These are phyloP conservation scores for Saccharomyces hybrid DNA, from an alignment of 1,139 yeast genomes.

Conservation along the genomic window DNA sequence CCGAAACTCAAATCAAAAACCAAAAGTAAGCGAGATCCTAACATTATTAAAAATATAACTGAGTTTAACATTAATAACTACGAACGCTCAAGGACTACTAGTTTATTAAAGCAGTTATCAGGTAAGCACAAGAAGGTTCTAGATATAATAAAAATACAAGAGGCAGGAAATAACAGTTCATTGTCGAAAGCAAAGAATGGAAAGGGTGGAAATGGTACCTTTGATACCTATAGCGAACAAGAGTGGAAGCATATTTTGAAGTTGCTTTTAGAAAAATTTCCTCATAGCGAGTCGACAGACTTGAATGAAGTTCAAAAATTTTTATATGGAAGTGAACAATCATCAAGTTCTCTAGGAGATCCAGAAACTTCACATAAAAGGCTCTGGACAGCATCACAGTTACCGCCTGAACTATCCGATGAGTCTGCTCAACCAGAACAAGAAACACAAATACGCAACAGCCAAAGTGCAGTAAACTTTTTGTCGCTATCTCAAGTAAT, in stretches of 20 bases:
- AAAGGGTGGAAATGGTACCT: not conserved
- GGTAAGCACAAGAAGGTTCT: constrained; percentile 5
- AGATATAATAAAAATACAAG: not conserved
- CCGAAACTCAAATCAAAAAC: not conserved
- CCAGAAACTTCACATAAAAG: constrained; percentile 5
- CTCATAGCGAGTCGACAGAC: constrained; percentile 18
- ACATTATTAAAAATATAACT: constrained; percentile 8
- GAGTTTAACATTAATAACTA: constrained; percentile 10
- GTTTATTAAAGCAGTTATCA: constrained; percentile 1
- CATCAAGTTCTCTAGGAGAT: constrained; percentile 2
- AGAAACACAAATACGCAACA: not conserved
- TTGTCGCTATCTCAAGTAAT: constrained; percentile 26
- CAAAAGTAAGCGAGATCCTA: constrained; percentile 4
- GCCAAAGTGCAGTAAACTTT: constrained; percentile 7
- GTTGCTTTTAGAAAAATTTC: constrained; percentile 17
- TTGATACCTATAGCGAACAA: constrained; percentile 16
- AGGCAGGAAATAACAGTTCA: not conserved
- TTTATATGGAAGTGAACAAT: constrained; percentile 17
- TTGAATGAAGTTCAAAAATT: constrained; percentile 18
- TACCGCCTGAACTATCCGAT: constrained; percentile 12
- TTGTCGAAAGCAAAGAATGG: not conserved
- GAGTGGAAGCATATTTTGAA: constrained; percentile 25
- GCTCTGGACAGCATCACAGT: constrained; percentile 28
- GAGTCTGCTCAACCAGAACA: not conserved
- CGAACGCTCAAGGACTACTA: constrained; percentile 11